Evolutionary conservation across 345 rosid genomes (phyloP), one percentile per base, ranked within the genome.

Genomic region (Odontarrhena argentea): DNA sequence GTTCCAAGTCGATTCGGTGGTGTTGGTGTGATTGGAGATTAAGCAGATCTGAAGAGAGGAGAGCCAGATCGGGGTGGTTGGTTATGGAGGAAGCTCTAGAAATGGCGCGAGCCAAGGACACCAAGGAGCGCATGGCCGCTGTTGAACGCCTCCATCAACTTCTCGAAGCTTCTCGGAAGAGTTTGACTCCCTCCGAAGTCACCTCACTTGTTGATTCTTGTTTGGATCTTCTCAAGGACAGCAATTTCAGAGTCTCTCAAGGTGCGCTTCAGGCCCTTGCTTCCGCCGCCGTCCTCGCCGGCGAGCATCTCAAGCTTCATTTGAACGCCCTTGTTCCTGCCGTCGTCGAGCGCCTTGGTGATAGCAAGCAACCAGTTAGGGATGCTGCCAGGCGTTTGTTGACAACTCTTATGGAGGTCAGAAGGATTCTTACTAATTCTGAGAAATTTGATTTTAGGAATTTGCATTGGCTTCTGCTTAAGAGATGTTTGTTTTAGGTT

Each of bases 111-210:
- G 88, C 97, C 38, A 94, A 94, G 81, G 99, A 91, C 76, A 88
- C 97, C 1, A 94, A 94, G 69, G 99, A 91, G 86, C 80, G 99
- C 78, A 94, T 94, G 99, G 99, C 99, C 2, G 99, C 91, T 15
- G 97, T 94, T 43, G 99, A 94, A 80, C 81, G 96, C 11, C 85
- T 94, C 8, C 87, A 87, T 78, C 88, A 91, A 74, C 90, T 83
- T 35, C 93, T 94, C 0, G 99, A 94, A 80, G 88, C 92, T 69
- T 86, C 90, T 57, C 67, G 93, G 56, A 87, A 79, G 84, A 81
- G 93, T 65, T 80, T 94, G 57, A 79, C 79, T 57, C 71, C 87
- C 8, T 37, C 97, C 22, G 99, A 94, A 68, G 87, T 87, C 59
- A 84, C 92, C 24, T 75, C 93, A 44, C 87, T 94, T 1, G 96